Evolutionary conservation across 352 stramenopile species (phyloP).

Genomic region (Globisporangium ultimum): DNA sequence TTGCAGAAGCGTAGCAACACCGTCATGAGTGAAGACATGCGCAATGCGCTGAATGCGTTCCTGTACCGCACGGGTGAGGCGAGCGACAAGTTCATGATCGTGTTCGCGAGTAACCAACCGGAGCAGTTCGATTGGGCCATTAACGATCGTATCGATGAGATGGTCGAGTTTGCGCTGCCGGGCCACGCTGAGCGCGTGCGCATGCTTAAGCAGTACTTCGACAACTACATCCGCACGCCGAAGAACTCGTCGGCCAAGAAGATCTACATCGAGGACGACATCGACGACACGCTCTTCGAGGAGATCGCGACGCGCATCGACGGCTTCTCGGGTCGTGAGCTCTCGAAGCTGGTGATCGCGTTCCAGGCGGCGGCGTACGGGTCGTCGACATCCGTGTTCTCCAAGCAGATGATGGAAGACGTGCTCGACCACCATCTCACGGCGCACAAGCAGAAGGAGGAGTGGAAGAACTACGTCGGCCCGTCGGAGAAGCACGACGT

Average conservation of each 20-base stretch:
- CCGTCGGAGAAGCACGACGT: constrained; percentile 47
- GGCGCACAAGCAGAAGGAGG: constrained; percentile 92
- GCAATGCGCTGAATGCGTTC: constrained; percentile 99
- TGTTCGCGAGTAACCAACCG: constrained; percentile 99
- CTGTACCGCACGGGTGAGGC: constrained; percentile 97
- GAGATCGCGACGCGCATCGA: constrained; percentile 91
- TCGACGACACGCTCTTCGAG: constrained; percentile 93
- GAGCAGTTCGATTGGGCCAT: constrained; percentile 99
- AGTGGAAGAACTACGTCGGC: constrained; percentile 87
- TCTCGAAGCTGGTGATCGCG: constrained; percentile 99
- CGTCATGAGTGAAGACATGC: constrained; percentile 95
- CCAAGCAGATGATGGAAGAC: constrained; percentile 91
- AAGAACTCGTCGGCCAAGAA: constrained; percentile 85
- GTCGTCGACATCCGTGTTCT: constrained; percentile 91
- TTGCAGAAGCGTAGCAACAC: constrained; percentile 95
- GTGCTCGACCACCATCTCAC: constrained; percentile 93
- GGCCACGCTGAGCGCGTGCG: constrained; percentile 92
- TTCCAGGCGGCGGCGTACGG: constrained; percentile 98
- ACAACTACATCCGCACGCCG: constrained; percentile 94
- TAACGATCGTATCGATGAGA: constrained; percentile 99
- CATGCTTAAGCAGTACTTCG: constrained; percentile 98
- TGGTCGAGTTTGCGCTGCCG: constrained; percentile 96
- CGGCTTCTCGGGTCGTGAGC: constrained; percentile 97
- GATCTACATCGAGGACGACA: constrained; percentile 87
- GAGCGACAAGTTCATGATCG: constrained; percentile 99